phyloP scores from a whole-genome alignment of 2,329 filamentous ascomycete species.

The Dothideomycetes sp. region DNA sequence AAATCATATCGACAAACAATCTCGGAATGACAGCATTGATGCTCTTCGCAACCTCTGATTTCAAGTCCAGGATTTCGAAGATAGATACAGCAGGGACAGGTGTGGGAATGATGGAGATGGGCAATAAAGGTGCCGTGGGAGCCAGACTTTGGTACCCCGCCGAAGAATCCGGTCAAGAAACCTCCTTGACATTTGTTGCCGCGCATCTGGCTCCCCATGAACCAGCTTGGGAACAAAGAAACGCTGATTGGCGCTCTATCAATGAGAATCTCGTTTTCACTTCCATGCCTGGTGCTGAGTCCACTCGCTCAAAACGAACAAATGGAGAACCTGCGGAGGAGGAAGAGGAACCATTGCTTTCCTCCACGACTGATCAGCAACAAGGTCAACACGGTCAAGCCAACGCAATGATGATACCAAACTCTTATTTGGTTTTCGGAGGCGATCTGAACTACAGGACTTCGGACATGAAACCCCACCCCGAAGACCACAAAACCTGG shows the following conservation, averaged over 20 bases:
- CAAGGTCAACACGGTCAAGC: slow-evolving; percentile 28
- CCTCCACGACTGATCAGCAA: slow-evolving; percentile 26
- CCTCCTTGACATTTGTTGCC: slow-evolving; percentile 74
- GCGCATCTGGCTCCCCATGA: slow-evolving; percentile 89
- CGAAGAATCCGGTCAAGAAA: slow-evolving; percentile 32
- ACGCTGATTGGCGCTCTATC: slow-evolving; percentile 81
- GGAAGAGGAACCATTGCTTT: slow-evolving; percentile 26
- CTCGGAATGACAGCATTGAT: slow-evolving; percentile 85
- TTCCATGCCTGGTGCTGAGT: not conserved
- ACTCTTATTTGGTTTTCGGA: slow-evolving; percentile 64
- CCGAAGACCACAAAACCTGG: slow-evolving; percentile 50
- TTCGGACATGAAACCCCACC: slow-evolving; percentile 45
- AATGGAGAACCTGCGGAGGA: slow-evolving; percentile 6
- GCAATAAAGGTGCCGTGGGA: slow-evolving; percentile 89
- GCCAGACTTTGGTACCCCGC: slow-evolving; percentile 58
- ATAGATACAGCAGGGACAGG: slow-evolving; percentile 76
- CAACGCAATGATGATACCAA: not conserved
- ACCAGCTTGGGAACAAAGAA: slow-evolving; percentile 62
- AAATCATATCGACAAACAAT: slow-evolving; percentile 61
- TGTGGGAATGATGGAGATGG: slow-evolving; percentile 79
- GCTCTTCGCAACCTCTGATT: slow-evolving; percentile 62
- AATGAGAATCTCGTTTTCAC: slow-evolving; percentile 69
- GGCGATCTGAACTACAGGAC: slow-evolving; percentile 97
- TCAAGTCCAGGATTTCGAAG: slow-evolving; percentile 49
- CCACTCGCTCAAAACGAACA: slow-evolving; percentile 14